Evolutionary conservation across 106 monocot species (phyloP), one percentile per base, ranked within the genome.

Genomic region (Cymbidium sinense): DNA sequence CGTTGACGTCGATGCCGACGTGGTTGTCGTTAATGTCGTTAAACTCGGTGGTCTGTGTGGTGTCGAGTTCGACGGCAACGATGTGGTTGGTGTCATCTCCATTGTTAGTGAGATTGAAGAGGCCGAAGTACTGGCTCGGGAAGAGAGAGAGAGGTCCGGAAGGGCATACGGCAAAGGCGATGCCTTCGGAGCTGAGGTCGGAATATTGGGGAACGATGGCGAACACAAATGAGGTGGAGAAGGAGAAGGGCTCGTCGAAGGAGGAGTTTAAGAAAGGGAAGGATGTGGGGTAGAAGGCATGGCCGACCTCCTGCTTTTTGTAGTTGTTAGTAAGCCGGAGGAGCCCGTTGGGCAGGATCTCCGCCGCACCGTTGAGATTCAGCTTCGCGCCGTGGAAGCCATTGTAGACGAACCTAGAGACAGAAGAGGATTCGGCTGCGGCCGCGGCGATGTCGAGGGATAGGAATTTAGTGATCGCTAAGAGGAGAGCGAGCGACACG

Each of bases 41-140:
- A 61, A 75, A 73, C 7, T 86, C 84, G 0, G 7, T 25, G 44
- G 54, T 84, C 9, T 41, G 25, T 18, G 77, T 76, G 77, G 82
- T 87, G 78, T 90, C 89, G 37, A 88, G 21, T 31, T 88, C 88
- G 33, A 88, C 75, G 19, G 77, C 88, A 17, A 85, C 9, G 54
- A 80, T 71, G 52, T 71, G 74, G 29, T 75, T 77, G 5, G 34
- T 17, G 0, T 81, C 0, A 4, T 20, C 55, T 27, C 82, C 85
- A 20, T 83, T 55, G 82, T 71, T 82, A 18, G 65, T 37, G 7
- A 43, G 33, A 50, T 80, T 83, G 71, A 87, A 76, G 34, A 87
- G 67, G 27, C 87, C 87, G 20, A 88, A 36, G 77, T 79, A 79
- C 52, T 88, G 82, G 64, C 70, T 77, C 4, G 79, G 69, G 18